Percentiles rank a stretch among this genome's conserved stretches.
These are phyloP conservation scores for Hypoxylon rubiginosum DNA, from an alignment of 2,329 filamentous ascomycete genomes.

Conservation along the genomic window DNA sequence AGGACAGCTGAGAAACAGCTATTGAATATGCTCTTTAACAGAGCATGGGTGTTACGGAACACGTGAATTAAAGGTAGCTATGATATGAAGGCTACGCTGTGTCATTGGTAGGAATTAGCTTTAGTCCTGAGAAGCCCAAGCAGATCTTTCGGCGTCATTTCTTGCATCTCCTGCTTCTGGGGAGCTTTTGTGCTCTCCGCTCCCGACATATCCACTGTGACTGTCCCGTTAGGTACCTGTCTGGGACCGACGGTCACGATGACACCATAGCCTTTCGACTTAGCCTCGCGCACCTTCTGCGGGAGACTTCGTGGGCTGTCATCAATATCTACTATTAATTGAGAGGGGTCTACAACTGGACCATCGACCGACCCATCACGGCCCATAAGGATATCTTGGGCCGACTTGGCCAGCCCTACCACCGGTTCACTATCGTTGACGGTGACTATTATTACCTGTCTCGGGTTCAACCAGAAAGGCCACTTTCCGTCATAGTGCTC, in stretches of 20 bases:
- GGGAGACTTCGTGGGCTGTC: conserved; percentile 71
- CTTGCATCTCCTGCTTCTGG: conserved; percentile 51
- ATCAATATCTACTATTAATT: conserved; percentile 78
- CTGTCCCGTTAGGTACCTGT: conserved; percentile 70
- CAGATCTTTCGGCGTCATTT: conserved; percentile 61
- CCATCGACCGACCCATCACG: conserved; percentile 52
- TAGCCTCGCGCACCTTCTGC: conserved; percentile 81
- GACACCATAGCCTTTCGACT: conserved; percentile 77
- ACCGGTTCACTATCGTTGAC: conserved; percentile 73
- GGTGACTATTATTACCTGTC: conserved; percentile 80
- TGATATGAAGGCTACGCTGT: conserved; percentile 17
- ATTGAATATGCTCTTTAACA: background rate
- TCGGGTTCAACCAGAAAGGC: conserved; percentile 90
- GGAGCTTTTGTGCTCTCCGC: conserved; percentile 43
- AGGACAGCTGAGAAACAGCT: conserved; percentile 23
- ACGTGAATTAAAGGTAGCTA: conserved; percentile 14
- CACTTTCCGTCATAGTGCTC: conserved; percentile 85
- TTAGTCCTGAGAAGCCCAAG: conserved; percentile 61
- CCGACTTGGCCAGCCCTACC: conserved; percentile 62
- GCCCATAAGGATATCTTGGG: conserved; percentile 66
- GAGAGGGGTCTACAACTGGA: conserved; percentile 68
- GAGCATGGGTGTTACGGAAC: background rate
- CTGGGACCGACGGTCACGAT: conserved; percentile 79
- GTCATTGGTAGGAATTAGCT: conserved; percentile 63
- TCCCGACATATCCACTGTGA: conserved; percentile 63